Evolutionary conservation across 768 basidiomycete species (phyloP), one percentile per base, ranked within the genome.

Genomic region (Termitomyces titanicus): DNA sequence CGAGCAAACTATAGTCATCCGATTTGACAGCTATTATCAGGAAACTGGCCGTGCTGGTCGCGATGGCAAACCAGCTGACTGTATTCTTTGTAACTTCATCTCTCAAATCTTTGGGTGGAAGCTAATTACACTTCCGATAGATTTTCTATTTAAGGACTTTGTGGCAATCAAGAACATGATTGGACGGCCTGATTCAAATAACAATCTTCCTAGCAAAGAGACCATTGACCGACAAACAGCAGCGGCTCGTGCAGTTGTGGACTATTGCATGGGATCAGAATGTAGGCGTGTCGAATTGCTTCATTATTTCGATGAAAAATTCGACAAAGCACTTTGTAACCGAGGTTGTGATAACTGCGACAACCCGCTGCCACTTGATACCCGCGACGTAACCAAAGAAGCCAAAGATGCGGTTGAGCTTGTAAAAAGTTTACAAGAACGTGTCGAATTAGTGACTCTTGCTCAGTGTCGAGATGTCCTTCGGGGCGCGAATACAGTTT

Each of bases 11-110:
- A 50, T 54, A 63, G 35, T 54, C 8, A 51, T 31, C 11, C 25
- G 12, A 42, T 42, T 45, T 54, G 47, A 10, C 29, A 91, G 89
- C 2, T 91, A 91, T 64, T 94, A 94, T 64, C 94, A 98, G 73
- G 97, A 99, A 73, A 98, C 96, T 0, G 97, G 97, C 6, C 85
- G 97, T 54, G 97, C 95, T 17, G 97, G 97, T 5, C 83, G 97
- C 55, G 97, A 99, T 65, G 93, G 92, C 5, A 68, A 80, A 61
- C 80, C 83, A 1, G 87, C 97, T 0, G 84, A 89, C 48, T 99
- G 97, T 70, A 70, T 97, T 12, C 80, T 98, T 11, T 94, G 93
- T 96, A 67, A 64, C 86, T 72, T 12, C 13, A 13, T 10, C 48
- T 33, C 7, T 29, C 6, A 20, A 27, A 46, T 29, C 33, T 33